Conservation (phyloP, 306 rosid species). For the Quercus agrifolia region DNA sequence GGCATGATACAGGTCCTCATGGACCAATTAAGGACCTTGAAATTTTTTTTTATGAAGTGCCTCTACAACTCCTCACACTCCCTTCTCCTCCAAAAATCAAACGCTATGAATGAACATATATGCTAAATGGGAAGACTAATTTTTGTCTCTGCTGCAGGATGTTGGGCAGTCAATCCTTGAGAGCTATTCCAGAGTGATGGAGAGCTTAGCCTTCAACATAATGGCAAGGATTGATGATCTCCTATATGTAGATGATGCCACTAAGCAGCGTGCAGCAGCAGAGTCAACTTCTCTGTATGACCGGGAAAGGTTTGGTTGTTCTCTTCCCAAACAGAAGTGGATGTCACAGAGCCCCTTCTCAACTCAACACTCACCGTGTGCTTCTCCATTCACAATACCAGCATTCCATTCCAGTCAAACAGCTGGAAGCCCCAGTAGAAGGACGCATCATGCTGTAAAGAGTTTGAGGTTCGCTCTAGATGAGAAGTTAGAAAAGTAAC, state of each 20-base stretch:
- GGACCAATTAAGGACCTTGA: background rate
- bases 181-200: slow-evolving; percentile 52
- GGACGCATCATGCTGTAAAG: slow-evolving; percentile 8
- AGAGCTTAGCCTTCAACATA: slow-evolving; percentile 50
- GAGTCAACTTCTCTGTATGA: slow-evolving; percentile 14
- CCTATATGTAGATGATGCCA: slow-evolving; percentile 36
- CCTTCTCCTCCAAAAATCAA: background rate
- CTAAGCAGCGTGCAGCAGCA: slow-evolving; percentile 29
- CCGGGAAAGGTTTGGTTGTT: slow-evolving; percentile 20
- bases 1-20: background rate
- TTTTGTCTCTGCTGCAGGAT: slow-evolving; percentile 28
- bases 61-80: background rate
- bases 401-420: slow-evolving; percentile 3
- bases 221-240: slow-evolving; percentile 54
- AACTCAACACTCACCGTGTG: slow-evolving; percentile 5
- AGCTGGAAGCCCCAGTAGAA: slow-evolving; percentile 1
- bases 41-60: background rate
- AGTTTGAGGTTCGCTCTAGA: background rate
- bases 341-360: slow-evolving; percentile 19
- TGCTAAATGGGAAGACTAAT: background rate
- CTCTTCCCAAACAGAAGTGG: slow-evolving; percentile 22
- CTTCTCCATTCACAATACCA: slow-evolving; percentile 11
- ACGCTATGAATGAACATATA: background rate
- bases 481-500: slow-evolving; percentile 25
- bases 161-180: slow-evolving; percentile 50